These are phyloP conservation scores for Harringtonia aguacate DNA, from an alignment of 2,329 filamentous ascomycete species.

Conservation along the genomic window DNA sequence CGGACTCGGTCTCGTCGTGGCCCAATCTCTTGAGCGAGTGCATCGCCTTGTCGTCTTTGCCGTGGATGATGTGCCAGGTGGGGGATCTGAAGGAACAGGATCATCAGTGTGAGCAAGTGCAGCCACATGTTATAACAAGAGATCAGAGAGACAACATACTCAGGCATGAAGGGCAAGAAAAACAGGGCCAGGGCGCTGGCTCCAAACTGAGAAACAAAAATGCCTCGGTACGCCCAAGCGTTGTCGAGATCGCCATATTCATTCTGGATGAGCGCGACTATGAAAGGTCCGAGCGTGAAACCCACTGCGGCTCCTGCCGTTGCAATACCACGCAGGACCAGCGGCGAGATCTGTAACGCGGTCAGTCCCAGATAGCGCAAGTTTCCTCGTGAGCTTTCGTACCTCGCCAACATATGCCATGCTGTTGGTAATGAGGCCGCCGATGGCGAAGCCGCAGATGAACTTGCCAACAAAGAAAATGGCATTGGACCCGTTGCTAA, in stretches of 20 bases:
- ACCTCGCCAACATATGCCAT: constrained; percentile 12
- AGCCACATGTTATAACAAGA: too few relatives aligned
- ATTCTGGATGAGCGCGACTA: constrained; percentile 14
- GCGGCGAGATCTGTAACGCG: constrained; percentile 13
- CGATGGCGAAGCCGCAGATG: constrained; percentile 22
- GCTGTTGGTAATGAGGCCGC: constrained; percentile 7
- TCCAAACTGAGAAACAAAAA: constrained; percentile 17
- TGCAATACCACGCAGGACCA: constrained; percentile 14
- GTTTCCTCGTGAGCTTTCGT: too few relatives aligned
- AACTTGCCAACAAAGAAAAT: constrained; percentile 27
- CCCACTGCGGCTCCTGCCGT: constrained; percentile 13
- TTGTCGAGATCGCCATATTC: constrained; percentile 6
- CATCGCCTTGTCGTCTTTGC: constrained; percentile 27
- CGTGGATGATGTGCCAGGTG: constrained; percentile 23
- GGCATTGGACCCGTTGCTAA: constrained; percentile 22
- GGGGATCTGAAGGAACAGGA: too few relatives aligned
- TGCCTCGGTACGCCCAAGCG: constrained; percentile 13
- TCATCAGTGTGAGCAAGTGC: too few relatives aligned
- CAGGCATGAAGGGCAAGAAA: constrained; percentile 13
- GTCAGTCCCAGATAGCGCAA: too few relatives aligned
- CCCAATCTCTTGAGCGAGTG: constrained; percentile 25
- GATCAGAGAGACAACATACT: too few relatives aligned
- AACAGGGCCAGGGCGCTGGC: constrained; percentile 12
- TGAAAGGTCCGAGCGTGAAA: constrained; percentile 12
- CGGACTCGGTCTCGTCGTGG: constrained; percentile 14